phyloP scores from a whole-genome alignment of 345 rosid species.

The Eutrema heterophyllum region DNA sequence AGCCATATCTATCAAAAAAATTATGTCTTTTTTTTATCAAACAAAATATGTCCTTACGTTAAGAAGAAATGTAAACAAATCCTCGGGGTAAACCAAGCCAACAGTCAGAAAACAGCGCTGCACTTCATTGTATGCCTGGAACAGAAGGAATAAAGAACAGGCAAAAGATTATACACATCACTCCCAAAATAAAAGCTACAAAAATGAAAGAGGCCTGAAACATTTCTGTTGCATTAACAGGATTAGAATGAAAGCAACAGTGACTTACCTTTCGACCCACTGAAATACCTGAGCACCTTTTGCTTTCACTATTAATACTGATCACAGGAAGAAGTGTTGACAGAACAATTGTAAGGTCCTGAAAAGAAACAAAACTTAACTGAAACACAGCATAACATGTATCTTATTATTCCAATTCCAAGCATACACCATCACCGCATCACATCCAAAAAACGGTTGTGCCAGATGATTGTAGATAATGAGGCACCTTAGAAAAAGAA shows the following conservation, averaged over 20 bases:
- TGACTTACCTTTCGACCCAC: constrained; percentile 72
- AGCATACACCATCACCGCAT: not conserved
- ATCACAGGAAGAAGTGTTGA: constrained; percentile 87
- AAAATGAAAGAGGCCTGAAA: not conserved
- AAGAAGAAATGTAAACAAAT: constrained; percentile 81
- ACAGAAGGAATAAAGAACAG: constrained; percentile 13
- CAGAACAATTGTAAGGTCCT: constrained; percentile 83
- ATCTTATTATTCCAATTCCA: not conserved
- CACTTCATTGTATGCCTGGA: constrained; percentile 93
- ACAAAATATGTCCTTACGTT: constrained; percentile 49
- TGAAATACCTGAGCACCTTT: constrained; percentile 58
- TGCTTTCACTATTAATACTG: constrained; percentile 55
- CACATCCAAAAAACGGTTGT: not conserved
- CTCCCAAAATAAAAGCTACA: not conserved
- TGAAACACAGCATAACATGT: constrained; percentile 10
- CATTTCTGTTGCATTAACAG: not conserved
- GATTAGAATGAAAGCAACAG: constrained; percentile 4
- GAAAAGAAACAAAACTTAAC: constrained; percentile 16
- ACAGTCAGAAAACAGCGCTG: constrained; percentile 91
- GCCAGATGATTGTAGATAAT: not conserved
- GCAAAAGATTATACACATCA: not conserved
- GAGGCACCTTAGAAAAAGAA: not conserved
- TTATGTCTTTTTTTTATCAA: constrained; percentile 26
- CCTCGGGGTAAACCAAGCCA: constrained; percentile 80
- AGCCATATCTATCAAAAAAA: constrained; percentile 6